phyloP scores from a whole-genome alignment of 2,329 filamentous ascomycete genomes.

The Fusarium udum region DNA sequence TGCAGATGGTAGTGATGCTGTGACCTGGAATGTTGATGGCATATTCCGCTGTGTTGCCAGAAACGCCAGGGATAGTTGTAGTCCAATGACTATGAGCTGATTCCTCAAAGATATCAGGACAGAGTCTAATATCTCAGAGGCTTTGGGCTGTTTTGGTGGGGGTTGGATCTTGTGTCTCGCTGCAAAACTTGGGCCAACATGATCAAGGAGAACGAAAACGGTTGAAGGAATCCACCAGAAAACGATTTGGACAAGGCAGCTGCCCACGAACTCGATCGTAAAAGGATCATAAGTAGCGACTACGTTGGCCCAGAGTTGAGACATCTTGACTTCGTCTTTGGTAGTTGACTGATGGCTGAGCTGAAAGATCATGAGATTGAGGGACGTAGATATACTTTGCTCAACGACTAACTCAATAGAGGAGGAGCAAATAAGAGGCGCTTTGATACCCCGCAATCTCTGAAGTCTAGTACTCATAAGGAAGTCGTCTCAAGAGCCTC shows the following conservation, averaged over 20 bases:
- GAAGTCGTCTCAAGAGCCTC: neutral
- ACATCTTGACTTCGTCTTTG: neutral
- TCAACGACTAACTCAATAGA: constrained; percentile 13
- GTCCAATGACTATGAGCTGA: constrained; percentile 52
- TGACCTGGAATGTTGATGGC: constrained; percentile 52
- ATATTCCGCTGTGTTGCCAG: constrained; percentile 8
- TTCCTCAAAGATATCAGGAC: constrained; percentile 57
- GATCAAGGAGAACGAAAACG: constrained; percentile 55
- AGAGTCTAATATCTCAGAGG: constrained; percentile 56
- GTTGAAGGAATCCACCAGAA: constrained; percentile 58
- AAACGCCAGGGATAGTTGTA: constrained; percentile 43
- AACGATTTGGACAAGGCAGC: constrained; percentile 52
- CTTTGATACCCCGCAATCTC: constrained; percentile 8
- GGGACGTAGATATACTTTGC: neutral
- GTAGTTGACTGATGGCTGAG: neutral
- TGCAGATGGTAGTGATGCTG: constrained; percentile 48
- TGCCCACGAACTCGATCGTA: constrained; percentile 53
- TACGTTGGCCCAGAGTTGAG: neutral
- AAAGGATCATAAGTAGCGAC: neutral
- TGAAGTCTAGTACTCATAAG: neutral
- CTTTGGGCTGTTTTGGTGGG: constrained; percentile 58
- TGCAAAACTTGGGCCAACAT: constrained; percentile 57
- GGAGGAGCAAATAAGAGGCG: constrained; percentile 1
- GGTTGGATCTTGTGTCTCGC: constrained; percentile 64
- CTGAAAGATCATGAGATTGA: neutral